A percentile compares a stretch with the other conserved stretches of the same genome.
Evolutionary conservation across 2,329 filamentous ascomycete genomes (phyloP).

Genomic region (Periglandula ipomoeae): DNA sequence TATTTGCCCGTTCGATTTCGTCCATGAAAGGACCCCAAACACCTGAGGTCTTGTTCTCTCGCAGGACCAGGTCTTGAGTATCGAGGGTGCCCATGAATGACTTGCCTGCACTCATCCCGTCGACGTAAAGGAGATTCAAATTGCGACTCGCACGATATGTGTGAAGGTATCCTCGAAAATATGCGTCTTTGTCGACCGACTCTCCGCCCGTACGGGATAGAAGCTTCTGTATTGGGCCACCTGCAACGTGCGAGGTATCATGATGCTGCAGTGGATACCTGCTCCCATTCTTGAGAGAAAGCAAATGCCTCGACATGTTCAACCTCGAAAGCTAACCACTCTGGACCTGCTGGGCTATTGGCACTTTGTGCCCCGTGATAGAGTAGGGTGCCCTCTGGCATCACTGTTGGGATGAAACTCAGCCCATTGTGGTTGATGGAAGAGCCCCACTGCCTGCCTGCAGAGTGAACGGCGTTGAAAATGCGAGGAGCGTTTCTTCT

Average conservation of each 20-base stretch:
- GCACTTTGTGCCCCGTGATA: conserved; percentile 52
- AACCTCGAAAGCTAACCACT: conserved; percentile 71
- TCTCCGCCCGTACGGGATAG: neutral
- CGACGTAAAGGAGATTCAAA: conserved; percentile 56
- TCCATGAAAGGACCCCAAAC: conserved; percentile 16
- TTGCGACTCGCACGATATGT: conserved; percentile 51
- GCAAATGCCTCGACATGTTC: conserved; percentile 65
- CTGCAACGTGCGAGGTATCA: neutral
- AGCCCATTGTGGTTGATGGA: conserved; percentile 68
- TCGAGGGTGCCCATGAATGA: conserved; percentile 57
- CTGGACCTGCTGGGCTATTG: conserved; percentile 40
- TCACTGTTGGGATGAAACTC: conserved; percentile 56
- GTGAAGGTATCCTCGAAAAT: conserved; percentile 50
- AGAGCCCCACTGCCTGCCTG: conserved; percentile 66
- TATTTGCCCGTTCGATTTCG: conserved; percentile 43
- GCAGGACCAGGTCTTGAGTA: conserved; percentile 53
- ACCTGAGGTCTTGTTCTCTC: conserved; percentile 23
- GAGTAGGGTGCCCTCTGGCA: conserved; percentile 55
- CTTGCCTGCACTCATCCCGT: conserved; percentile 62
- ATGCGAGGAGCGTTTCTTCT: conserved; percentile 50
- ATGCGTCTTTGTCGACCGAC: neutral
- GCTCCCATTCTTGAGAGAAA: neutral
- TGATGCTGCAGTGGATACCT: neutral
- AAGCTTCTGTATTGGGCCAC: neutral
- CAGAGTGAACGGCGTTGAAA: conserved; percentile 65